Evolutionary conservation across 2,329 filamentous ascomycete species (phyloP).

Genomic region (Aspergillus udagawae): DNA sequence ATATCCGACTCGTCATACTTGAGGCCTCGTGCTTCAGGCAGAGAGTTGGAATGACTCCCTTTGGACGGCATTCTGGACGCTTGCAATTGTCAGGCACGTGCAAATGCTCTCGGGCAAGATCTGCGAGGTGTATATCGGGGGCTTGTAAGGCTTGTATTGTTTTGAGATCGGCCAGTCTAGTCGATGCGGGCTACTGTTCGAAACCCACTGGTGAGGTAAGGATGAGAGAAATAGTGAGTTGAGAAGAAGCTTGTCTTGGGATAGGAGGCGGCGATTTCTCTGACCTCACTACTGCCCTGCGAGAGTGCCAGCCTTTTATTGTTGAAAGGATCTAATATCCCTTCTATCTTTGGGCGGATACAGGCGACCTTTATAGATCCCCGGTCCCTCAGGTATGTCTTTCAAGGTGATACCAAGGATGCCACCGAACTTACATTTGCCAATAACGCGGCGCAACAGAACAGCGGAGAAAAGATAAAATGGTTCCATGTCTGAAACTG

Average conservation of each 20-base stretch:
- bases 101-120: not conserved
- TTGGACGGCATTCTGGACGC: conserved; percentile 21
- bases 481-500: conserved; percentile 12
- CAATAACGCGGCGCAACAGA: conserved; percentile 11
- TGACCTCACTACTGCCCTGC: not conserved
- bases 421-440: conserved; percentile 15
- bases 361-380: not conserved
- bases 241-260: not conserved
- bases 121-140: not conserved
- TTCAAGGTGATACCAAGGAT: conserved; percentile 16
- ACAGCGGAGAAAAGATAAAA: conserved; percentile 3
- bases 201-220: not conserved
- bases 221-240: not conserved
- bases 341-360: not conserved
- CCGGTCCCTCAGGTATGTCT: not conserved
- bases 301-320: not conserved
- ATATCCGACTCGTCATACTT: conserved; percentile 37
- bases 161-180: not conserved
- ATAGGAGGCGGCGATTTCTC: not conserved
- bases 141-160: not conserved
- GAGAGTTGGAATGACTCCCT: conserved; percentile 12
- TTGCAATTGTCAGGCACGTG: not conserved
- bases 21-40: conserved; percentile 32
- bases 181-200: not conserved
- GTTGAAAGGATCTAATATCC: not conserved